Evolutionary conservation across 208 protist genomes (phyloP).

Genomic region (Crithidia bombi): DNA sequence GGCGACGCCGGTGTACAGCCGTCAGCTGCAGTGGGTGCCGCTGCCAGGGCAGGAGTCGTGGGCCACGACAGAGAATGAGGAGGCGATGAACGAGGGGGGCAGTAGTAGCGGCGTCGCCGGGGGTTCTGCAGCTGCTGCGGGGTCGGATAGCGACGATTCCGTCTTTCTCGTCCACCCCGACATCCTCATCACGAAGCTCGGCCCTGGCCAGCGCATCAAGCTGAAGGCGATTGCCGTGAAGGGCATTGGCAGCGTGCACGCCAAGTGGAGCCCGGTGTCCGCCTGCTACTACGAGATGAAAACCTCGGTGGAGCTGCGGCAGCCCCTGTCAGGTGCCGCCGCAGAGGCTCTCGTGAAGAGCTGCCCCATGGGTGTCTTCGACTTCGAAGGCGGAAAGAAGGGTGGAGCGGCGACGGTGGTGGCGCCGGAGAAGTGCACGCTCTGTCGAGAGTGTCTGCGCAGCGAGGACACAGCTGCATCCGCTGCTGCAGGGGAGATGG

Average conservation of each 20-base stretch:
- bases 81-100: neutral
- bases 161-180: conserved; percentile 96
- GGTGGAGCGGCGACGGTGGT: conserved; percentile 65
- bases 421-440: conserved; percentile 93
- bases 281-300: conserved; percentile 97
- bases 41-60: conserved; percentile 80
- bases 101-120: conserved; percentile 12
- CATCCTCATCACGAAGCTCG: conserved; percentile 97
- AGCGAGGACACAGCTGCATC: conserved; percentile 41
- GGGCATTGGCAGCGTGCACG: conserved; percentile 96
- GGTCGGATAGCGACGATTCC: conserved; percentile 49
- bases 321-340: conserved; percentile 64
- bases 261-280: conserved; percentile 98
- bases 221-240: conserved; percentile 94
- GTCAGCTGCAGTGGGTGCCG: conserved; percentile 93
- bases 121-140: neutral
- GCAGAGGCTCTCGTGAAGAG: conserved; percentile 84
- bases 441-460: conserved; percentile 98
- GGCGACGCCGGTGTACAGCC: conserved; percentile 88
- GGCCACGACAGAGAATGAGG: conserved; percentile 10
- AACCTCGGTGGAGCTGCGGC: conserved; percentile 90
- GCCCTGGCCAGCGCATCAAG: conserved; percentile 96
- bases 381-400: conserved; percentile 74
- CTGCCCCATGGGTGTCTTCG: conserved; percentile 96
- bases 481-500: conserved; percentile 16